A percentile compares a stretch with the other conserved stretches of the same genome.
Conservation (phyloP, 768 basidiomycete species). For the Leccinellum rugosiceps region DNA sequence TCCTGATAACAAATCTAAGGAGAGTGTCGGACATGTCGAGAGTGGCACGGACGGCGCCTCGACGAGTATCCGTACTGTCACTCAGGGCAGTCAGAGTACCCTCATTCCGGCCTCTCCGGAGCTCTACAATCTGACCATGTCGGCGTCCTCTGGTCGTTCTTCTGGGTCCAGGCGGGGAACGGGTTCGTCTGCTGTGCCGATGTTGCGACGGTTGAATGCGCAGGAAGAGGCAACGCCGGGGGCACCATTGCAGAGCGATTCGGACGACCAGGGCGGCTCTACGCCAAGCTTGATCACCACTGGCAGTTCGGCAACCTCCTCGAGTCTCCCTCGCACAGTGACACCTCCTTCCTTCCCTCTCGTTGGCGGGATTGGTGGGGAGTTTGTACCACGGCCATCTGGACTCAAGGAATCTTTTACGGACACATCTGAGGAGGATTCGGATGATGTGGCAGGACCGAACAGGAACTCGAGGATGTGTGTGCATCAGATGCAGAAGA, state of each 20-base stretch:
- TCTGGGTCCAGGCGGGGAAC: not conserved
- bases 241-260: not conserved
- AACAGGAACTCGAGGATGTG: not conserved
- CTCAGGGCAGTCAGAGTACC: conserved; percentile 19
- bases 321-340: conserved; percentile 8
- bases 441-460: not conserved
- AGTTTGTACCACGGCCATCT: conserved; percentile 16
- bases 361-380: not conserved
- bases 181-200: conserved; percentile 9
- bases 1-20: not conserved
- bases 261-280: conserved; percentile 4
- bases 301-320: conserved; percentile 16
- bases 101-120: conserved; percentile 3
- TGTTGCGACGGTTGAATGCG: conserved; percentile 18
- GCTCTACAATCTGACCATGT: conserved; percentile 7
- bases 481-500: conserved; percentile 3
- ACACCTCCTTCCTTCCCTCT: conserved; percentile 5
- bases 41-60: conserved; percentile 19
- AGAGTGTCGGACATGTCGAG: not conserved
- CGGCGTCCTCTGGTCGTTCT: conserved; percentile 4
- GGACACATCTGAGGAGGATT: conserved; percentile 20
- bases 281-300: conserved; percentile 25
- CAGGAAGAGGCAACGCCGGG: conserved; percentile 8
- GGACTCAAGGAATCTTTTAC: conserved; percentile 19
- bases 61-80: conserved; percentile 21